Evolutionary conservation across 1,284 basidiomycete genomes (phyloP).

Genomic region (Sanghuangporus sanghuang): DNA sequence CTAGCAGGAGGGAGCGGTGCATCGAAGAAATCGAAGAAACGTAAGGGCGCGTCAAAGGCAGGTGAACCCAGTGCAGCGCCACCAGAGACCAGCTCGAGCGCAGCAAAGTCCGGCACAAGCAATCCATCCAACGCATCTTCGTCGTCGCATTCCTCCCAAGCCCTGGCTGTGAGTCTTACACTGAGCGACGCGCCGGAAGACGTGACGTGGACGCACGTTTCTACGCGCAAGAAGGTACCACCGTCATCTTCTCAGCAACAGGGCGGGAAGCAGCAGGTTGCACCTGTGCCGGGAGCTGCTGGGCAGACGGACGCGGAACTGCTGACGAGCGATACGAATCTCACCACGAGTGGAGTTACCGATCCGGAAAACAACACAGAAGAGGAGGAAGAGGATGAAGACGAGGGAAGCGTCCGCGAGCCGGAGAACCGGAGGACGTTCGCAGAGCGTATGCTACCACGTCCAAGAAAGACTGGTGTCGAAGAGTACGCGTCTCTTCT

Average conservation of each 20-base stretch:
- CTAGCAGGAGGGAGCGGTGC: neutral
- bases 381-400: constrained; percentile 27
- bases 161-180: neutral
- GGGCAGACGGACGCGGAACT: constrained; percentile 26
- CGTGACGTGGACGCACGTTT: constrained; percentile 53
- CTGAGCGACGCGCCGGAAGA: constrained; percentile 32
- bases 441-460: constrained; percentile 55
- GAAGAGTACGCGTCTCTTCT: constrained; percentile 50
- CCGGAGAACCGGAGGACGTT: constrained; percentile 38
- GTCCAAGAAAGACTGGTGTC: constrained; percentile 54
- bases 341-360: constrained; percentile 49
- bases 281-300: neutral
- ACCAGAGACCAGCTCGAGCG: neutral
- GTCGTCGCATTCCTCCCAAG: constrained; percentile 10
- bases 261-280: neutral
- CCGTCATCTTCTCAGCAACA: constrained; percentile 6
- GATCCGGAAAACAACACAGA: constrained; percentile 38
- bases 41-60: constrained; percentile 11
- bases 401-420: constrained; percentile 24
- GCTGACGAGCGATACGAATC: constrained; percentile 47
- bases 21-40: constrained; percentile 21
- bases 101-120: neutral
- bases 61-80: neutral
- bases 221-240: constrained; percentile 23
- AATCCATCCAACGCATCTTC: neutral